phyloP scores from a whole-genome alignment of 1,284 basidiomycete genomes.

The Xerocomus nothofagi region DNA sequence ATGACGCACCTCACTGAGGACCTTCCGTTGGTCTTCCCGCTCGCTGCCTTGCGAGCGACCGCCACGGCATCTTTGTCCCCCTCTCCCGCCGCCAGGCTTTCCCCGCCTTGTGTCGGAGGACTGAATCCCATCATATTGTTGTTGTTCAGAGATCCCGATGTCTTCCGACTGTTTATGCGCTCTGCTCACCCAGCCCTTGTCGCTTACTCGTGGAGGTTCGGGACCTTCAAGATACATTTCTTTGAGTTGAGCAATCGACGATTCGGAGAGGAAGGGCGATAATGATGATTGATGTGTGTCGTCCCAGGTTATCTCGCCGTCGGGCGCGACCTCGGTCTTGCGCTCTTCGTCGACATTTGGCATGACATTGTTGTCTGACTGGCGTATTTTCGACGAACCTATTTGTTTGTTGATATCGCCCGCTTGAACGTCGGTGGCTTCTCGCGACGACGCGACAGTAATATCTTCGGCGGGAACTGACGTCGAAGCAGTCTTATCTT shows the following conservation, averaged over 20 bases:
- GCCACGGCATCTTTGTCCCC: slow-evolving; percentile 42
- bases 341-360: slow-evolving; percentile 6
- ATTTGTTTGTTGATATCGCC: neutral
- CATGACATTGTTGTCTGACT: neutral
- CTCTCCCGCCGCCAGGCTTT: slow-evolving; percentile 45
- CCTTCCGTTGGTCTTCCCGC: slow-evolving; percentile 68
- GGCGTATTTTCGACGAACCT: slow-evolving; percentile 8
- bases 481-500: slow-evolving; percentile 27
- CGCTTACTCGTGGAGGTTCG: slow-evolving; percentile 64
- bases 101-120: slow-evolving; percentile 37
- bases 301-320: slow-evolving; percentile 57
- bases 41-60: slow-evolving; percentile 37
- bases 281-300: slow-evolving; percentile 57
- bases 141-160: slow-evolving; percentile 19
- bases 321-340: slow-evolving; percentile 6
- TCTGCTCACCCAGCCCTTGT: slow-evolving; percentile 66
- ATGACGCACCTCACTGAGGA: slow-evolving; percentile 73
- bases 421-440: slow-evolving; percentile 4
- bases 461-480: slow-evolving; percentile 8
- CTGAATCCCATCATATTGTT: slow-evolving; percentile 29
- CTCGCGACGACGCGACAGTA: slow-evolving; percentile 1
- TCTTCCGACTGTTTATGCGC: slow-evolving; percentile 36
- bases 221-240: slow-evolving; percentile 75
- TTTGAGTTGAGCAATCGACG: slow-evolving; percentile 63
- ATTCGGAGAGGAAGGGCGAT: slow-evolving; percentile 60